Conservation (phyloP, 768 basidiomycete species). For the Mycena metata region DNA sequence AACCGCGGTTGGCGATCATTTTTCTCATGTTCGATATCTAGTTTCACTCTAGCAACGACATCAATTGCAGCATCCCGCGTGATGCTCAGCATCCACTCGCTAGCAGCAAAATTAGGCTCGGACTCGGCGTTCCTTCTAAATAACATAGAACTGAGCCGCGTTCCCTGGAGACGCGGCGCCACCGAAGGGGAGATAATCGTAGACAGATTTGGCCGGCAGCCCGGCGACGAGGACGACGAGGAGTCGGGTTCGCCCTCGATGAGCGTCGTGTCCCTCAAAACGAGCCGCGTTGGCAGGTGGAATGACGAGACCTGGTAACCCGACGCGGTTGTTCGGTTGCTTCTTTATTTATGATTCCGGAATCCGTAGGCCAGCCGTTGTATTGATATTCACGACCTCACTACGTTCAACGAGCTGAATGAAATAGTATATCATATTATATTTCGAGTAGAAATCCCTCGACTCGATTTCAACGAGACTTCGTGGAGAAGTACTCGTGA, state of each 20-base stretch:
- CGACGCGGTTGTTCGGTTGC: not conserved
- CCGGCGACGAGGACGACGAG: slow-evolving; percentile 18
- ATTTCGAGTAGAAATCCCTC: no score
- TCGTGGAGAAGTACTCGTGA: no score
- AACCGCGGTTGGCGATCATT: not conserved
- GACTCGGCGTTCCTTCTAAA: slow-evolving; percentile 60
- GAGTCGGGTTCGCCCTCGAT: slow-evolving; percentile 19
- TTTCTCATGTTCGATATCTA: slow-evolving; percentile 12
- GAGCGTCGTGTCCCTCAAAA: slow-evolving; percentile 32
- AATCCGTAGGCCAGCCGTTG: not conserved
- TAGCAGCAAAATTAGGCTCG: slow-evolving; percentile 57
- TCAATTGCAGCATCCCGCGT: slow-evolving; percentile 52
- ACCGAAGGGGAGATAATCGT: slow-evolving; percentile 56
- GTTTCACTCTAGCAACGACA: slow-evolving; percentile 41
- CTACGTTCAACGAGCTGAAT: not conserved
- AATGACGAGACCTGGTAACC: slow-evolving; percentile 36
- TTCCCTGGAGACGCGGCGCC: slow-evolving; percentile 53
- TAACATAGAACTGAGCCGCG: slow-evolving; percentile 59
- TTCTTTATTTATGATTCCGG: slow-evolving; percentile 14
- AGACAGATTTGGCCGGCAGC: slow-evolving; percentile 34
- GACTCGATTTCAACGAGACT: no score
- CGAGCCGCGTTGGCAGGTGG: slow-evolving; percentile 33
- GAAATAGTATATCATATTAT: no score
- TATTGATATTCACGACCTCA: not conserved
- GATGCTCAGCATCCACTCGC: slow-evolving; percentile 57